phyloP scores from a whole-genome alignment of 2,329 filamentous ascomycete genomes.

The Pseudogymnoascus sp. region DNA sequence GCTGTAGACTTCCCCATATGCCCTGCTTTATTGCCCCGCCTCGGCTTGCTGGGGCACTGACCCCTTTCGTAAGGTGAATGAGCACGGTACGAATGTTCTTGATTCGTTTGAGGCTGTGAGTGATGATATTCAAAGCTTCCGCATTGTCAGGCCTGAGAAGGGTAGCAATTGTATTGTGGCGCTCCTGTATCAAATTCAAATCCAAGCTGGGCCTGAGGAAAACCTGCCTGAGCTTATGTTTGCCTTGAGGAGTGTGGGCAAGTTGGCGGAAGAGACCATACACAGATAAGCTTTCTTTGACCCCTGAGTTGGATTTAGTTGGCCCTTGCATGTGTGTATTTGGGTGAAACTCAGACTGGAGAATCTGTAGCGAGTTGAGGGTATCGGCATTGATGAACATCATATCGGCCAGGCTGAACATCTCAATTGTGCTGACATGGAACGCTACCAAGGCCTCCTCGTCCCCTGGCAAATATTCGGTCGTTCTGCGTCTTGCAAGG shows the following conservation, averaged over 20 bases:
- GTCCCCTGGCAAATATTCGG: slow-evolving; percentile 55
- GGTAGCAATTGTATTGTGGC: slow-evolving; percentile 60
- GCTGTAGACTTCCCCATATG: slow-evolving; percentile 63
- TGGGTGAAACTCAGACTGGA: slow-evolving; percentile 74
- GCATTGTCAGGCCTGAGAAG: slow-evolving; percentile 63
- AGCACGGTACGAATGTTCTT: slow-evolving; percentile 67
- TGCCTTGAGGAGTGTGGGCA: slow-evolving; percentile 73
- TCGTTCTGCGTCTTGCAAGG: slow-evolving; percentile 59
- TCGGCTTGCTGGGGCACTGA: slow-evolving; percentile 40
- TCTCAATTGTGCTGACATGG: slow-evolving; percentile 56
- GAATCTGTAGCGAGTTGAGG: slow-evolving; percentile 72
- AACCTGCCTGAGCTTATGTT: slow-evolving; percentile 61
- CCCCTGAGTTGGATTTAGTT: slow-evolving; percentile 48
- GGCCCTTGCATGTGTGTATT: slow-evolving; percentile 70
- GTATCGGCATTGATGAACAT: slow-evolving; percentile 82
- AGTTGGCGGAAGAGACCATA: slow-evolving; percentile 74
- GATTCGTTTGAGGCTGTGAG: slow-evolving; percentile 57
- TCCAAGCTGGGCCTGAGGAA: slow-evolving; percentile 74
- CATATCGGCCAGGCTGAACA: slow-evolving; percentile 58
- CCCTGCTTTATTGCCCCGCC: slow-evolving; percentile 45
- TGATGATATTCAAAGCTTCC: slow-evolving; percentile 45
- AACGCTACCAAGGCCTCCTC: slow-evolving; percentile 46
- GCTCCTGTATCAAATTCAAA: slow-evolving; percentile 56
- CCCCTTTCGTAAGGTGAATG: slow-evolving; percentile 66
- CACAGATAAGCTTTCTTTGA: slow-evolving; percentile 75